Percentiles rank a stretch among this genome's conserved stretches.
These are phyloP conservation scores for Picea glauca DNA, from an alignment of 75 land plant genomes.

Conservation along the genomic window DNA sequence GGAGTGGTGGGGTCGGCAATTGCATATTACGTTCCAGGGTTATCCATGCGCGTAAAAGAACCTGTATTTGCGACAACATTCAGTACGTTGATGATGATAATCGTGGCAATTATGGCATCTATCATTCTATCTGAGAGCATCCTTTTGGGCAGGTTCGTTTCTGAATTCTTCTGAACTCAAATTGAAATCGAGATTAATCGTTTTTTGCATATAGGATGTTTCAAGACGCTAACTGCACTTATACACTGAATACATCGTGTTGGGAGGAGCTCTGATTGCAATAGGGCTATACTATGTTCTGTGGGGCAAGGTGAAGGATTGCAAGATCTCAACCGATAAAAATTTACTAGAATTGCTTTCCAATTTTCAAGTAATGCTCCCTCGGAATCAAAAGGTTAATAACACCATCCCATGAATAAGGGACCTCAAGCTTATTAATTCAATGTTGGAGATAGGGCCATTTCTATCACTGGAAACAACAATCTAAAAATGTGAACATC, in stretches of 20 bases:
- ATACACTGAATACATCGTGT: neutral
- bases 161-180: neutral
- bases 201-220: no score
- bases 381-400: no score
- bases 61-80: constrained; percentile 66
- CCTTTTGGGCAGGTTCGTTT: constrained; percentile 48
- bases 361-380: neutral
- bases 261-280: neutral
- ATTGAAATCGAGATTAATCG: no score
- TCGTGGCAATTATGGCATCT: constrained; percentile 43
- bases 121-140: constrained; percentile 42
- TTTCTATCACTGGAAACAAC: no score
- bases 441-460: no score
- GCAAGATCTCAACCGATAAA: neutral
- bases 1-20: constrained; percentile 58
- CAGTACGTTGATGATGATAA: constrained; percentile 54
- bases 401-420: no score
- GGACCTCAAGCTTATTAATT: no score
- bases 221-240: no score
- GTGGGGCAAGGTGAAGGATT: neutral
- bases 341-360: neutral
- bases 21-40: constrained; percentile 54
- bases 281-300: neutral
- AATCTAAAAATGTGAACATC: no score
- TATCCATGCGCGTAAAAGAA: constrained; percentile 40